Conservation (phyloP, 345 rosid species). For the Moricandia arvensis region DNA sequence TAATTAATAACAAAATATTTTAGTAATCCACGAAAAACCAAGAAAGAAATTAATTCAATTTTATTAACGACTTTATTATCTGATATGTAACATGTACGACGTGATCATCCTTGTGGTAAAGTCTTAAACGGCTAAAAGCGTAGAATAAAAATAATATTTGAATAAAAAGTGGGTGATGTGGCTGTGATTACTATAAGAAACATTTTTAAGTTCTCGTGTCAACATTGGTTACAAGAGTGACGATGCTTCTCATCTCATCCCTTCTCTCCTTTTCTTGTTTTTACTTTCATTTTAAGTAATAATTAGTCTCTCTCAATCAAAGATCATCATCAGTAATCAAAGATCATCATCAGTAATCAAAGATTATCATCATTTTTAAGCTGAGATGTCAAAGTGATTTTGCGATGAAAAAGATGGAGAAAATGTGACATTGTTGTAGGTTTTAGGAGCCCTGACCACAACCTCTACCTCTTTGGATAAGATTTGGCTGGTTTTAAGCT, state of each 20-base stretch:
- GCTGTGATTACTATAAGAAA: neutral
- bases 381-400: slow-evolving; percentile 15
- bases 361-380: slow-evolving; percentile 10
- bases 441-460: neutral
- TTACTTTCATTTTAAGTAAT: neutral
- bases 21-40: neutral
- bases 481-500: neutral
- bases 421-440: slow-evolving; percentile 1
- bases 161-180: neutral
- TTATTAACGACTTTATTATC: neutral
- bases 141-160: neutral
- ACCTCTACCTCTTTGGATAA: neutral
- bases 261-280: neutral
- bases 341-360: slow-evolving; percentile 4
- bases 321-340: slow-evolving; percentile 3
- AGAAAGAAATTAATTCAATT: neutral
- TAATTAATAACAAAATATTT: neutral
- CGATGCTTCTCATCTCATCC: slow-evolving; percentile 6
- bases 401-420: neutral
- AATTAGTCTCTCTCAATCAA: slow-evolving; percentile 3
- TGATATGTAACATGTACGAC: neutral
- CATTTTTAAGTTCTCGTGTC: slow-evolving; percentile 23
- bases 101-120: neutral
- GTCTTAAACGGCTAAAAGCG: neutral
- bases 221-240: slow-evolving; percentile 2